Conservation (phyloP, 129 eudicot genomes). For the Centaurea solstitialis region DNA sequence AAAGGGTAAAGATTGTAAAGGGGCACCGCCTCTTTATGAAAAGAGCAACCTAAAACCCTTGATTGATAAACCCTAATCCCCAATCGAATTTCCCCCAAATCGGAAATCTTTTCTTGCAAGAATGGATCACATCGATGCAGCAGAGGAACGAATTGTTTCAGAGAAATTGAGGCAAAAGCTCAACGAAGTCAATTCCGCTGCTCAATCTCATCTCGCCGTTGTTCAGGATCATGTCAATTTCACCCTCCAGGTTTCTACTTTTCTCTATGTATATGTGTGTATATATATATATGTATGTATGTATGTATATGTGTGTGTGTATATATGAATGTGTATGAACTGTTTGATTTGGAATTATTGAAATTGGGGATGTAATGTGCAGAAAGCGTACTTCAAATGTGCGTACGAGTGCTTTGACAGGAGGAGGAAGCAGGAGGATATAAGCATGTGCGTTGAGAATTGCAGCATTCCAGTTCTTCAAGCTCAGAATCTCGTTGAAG, state of each 20-base stretch:
- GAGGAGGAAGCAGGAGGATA: conserved; percentile 64
- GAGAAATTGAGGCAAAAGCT: conserved; percentile 76
- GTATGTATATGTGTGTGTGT: too few species aligned
- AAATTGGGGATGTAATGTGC: conserved; percentile 23
- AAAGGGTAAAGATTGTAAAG: neutral
- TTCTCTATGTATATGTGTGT: neutral
- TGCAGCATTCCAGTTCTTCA: conserved; percentile 75
- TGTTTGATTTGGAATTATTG: conserved; percentile 7
- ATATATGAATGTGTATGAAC: neutral
- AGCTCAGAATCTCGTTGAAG: conserved; percentile 81
- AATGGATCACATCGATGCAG: conserved; percentile 75
- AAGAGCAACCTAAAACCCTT: conserved; percentile 12
- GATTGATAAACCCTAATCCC: conserved; percentile 20
- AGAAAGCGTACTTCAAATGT: conserved; percentile 85
- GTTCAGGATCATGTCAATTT: conserved; percentile 81
- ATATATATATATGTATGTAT: too few species aligned
- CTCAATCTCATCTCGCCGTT: conserved; percentile 61
- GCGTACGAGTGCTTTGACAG: conserved; percentile 91
- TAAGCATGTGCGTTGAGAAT: conserved; percentile 76
- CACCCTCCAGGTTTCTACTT: conserved; percentile 73
- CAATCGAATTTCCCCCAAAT: conserved; percentile 16
- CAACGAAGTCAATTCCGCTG: conserved; percentile 73
- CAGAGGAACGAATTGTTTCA: conserved; percentile 56
- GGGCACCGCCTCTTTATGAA: neutral
- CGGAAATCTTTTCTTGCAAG: neutral